phyloP scores from a whole-genome alignment of 108 stramenopile genomes.

The Nannochloropsis oceanica region DNA sequence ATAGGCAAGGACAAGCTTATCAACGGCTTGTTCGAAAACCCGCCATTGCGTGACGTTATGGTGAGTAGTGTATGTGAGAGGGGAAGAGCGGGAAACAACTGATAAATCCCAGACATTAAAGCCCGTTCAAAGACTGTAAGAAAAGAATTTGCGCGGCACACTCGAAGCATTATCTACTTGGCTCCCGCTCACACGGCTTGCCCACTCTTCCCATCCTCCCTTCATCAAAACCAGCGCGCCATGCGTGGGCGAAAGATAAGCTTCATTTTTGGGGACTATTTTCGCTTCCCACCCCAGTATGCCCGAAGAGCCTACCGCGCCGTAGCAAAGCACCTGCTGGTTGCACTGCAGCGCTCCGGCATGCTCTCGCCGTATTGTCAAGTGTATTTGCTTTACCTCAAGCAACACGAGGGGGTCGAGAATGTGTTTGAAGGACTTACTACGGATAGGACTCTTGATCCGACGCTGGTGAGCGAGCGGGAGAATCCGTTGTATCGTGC shows the following conservation, averaged over 20 bases:
- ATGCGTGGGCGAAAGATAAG: neutral
- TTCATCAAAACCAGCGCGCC: neutral
- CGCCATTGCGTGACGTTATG: neutral
- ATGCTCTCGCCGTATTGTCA: neutral
- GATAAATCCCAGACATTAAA: too few species aligned
- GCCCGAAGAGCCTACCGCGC: neutral
- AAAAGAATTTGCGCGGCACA: too few species aligned
- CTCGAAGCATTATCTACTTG: too few species aligned
- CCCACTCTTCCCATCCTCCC: neutral
- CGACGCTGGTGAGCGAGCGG: neutral
- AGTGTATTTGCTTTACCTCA: neutral
- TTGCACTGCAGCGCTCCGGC: neutral
- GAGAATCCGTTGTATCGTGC: neutral
- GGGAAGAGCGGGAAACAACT: too few species aligned
- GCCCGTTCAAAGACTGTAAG: too few species aligned
- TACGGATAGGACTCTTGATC: neutral
- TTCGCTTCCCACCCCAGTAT: neutral
- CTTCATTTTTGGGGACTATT: neutral
- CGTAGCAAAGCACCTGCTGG: neutral
- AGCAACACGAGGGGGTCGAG: neutral
- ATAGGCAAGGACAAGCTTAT: neutral
- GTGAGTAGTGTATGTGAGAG: neutral
- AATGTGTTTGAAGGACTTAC: neutral
- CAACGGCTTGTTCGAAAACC: neutral
- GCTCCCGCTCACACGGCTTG: neutral